A percentile compares a stretch with the other conserved stretches of the same genome.
Conservation (phyloP, 805 yeast genomes). For the Metschnikowia proteae region DNA sequence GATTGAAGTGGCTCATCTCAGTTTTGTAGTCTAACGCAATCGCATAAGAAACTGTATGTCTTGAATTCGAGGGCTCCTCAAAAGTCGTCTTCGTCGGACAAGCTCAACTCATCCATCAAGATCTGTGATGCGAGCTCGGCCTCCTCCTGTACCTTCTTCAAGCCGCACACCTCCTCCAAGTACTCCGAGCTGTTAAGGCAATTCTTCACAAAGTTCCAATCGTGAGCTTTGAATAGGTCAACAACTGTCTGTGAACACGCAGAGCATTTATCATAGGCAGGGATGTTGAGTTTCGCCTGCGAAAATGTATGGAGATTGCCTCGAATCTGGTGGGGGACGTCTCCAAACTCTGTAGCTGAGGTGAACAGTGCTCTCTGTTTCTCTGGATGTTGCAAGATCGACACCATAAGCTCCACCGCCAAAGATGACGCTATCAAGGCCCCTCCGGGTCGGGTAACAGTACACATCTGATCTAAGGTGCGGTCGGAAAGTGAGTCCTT, state of each 20-base stretch:
- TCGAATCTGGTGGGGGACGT: conserved; percentile 83
- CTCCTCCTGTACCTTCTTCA: conserved; percentile 63
- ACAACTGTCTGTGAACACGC: conserved; percentile 74
- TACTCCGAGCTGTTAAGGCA: conserved; percentile 66
- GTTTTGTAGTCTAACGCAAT: too few relatives aligned
- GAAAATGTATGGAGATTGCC: conserved; percentile 73
- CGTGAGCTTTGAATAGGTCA: conserved; percentile 44
- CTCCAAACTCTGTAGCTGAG: conserved; percentile 50
- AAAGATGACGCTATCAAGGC: conserved; percentile 83
- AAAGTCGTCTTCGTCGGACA: conserved; percentile 12
- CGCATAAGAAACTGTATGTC: too few relatives aligned
- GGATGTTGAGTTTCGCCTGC: conserved; percentile 62
- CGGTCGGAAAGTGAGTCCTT: conserved; percentile 81
- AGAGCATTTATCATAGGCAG: conserved; percentile 74
- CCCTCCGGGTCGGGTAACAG: conserved; percentile 96
- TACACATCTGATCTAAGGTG: conserved; percentile 96
- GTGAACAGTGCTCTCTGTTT: conserved; percentile 43
- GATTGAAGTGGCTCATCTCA: neutral
- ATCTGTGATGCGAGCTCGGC: conserved; percentile 53
- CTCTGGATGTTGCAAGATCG: conserved; percentile 64
- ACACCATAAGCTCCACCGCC: conserved; percentile 79
- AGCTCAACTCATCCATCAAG: conserved; percentile 23
- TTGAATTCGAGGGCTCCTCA: neutral
- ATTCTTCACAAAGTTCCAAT: conserved; percentile 77
- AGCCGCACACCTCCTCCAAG: conserved; percentile 77